Conservation (phyloP, 345 rosid species). For the Bretschneidera sinensis region DNA sequence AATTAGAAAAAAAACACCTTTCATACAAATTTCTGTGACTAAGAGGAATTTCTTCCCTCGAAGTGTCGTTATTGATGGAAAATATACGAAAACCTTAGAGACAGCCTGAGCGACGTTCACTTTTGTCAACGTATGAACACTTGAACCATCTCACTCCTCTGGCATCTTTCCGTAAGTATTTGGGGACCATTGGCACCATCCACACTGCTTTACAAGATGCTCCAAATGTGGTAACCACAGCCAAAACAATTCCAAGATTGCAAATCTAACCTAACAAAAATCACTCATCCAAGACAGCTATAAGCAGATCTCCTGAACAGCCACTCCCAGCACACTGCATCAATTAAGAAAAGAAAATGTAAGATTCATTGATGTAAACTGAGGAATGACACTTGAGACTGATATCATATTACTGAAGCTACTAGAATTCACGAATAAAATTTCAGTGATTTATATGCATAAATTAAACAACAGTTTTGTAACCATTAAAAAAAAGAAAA, state of each 20-base stretch:
- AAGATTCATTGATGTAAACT: not conserved
- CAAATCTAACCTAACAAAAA: constrained; percentile 28
- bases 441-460: too few species aligned
- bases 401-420: not conserved
- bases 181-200: constrained; percentile 30
- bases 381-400: not conserved
- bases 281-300: constrained; percentile 24
- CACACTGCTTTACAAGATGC: constrained; percentile 48
- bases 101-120: constrained; percentile 15
- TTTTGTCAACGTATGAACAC: constrained; percentile 26
- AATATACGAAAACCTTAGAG: constrained; percentile 26
- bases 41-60: constrained; percentile 19
- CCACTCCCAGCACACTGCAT: constrained; percentile 35
- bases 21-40: constrained; percentile 39
- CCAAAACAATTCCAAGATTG: constrained; percentile 22
- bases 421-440: too few species aligned
- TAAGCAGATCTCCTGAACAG: constrained; percentile 29
- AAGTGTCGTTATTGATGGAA: constrained; percentile 32
- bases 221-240: constrained; percentile 32
- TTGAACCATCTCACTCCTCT: constrained; percentile 32
- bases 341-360: not conserved
- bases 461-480: too few species aligned
- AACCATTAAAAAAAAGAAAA: too few species aligned
- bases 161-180: constrained; percentile 26
- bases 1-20: constrained; percentile 13